These are phyloP conservation scores for Amylocarpus encephaloides DNA, from an alignment of 2,329 filamentous ascomycete species.

Conservation along the genomic window DNA sequence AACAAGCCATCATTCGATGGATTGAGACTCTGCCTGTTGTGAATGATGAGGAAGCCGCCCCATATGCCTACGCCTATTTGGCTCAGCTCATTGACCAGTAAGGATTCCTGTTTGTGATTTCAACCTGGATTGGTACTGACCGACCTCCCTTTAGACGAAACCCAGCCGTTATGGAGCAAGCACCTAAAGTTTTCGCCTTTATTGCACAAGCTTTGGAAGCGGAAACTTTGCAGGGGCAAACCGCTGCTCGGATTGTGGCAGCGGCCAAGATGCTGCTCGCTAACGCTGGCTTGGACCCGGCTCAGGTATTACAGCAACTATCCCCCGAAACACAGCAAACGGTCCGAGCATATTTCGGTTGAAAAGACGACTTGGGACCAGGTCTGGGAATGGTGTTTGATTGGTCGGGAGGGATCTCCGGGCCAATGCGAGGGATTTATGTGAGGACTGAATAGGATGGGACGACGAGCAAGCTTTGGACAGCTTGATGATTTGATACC, in stretches of 20 bases:
- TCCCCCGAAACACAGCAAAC: slow-evolving; percentile 73
- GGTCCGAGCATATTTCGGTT: slow-evolving; percentile 73
- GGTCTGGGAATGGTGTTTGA: background rate
- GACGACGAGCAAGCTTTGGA: slow-evolving; percentile 11
- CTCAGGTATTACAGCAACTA: slow-evolving; percentile 68
- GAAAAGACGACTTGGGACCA: slow-evolving; percentile 23
- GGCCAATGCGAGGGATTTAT: background rate
- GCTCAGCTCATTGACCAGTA: slow-evolving; percentile 91
- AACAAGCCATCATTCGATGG: slow-evolving; percentile 78
- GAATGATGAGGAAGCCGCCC: slow-evolving; percentile 95
- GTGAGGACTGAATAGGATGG: background rate
- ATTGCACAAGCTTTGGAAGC: slow-evolving; percentile 86
- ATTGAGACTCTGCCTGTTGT: slow-evolving; percentile 83
- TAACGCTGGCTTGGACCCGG: slow-evolving; percentile 67
- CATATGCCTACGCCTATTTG: slow-evolving; percentile 90
- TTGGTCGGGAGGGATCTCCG: no score
- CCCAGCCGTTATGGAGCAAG: slow-evolving; percentile 69
- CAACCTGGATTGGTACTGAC: slow-evolving; percentile 25
- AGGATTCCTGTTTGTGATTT: slow-evolving; percentile 37
- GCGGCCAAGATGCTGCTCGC: slow-evolving; percentile 74
- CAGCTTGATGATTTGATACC: slow-evolving; percentile 23
- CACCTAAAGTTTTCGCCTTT: slow-evolving; percentile 74
- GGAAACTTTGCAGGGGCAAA: slow-evolving; percentile 81
- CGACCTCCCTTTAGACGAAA: slow-evolving; percentile 61
- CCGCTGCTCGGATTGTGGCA: slow-evolving; percentile 67